A percentile compares a stretch with the other conserved stretches of the same genome.
Conservation (phyloP, 768 basidiomycete species). For the Termitomyces sp. region DNA sequence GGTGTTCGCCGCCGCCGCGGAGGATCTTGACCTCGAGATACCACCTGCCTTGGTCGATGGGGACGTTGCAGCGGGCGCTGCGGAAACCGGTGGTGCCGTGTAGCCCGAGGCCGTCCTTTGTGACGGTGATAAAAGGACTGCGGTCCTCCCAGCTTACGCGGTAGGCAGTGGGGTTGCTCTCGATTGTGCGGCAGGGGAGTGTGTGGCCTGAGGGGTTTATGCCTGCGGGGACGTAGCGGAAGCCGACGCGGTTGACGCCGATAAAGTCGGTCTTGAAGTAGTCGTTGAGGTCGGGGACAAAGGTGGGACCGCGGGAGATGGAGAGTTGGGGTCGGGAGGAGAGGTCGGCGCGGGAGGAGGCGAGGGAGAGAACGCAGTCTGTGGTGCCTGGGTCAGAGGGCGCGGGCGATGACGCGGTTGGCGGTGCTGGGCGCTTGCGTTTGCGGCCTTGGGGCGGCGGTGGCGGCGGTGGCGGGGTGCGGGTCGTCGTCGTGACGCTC, state of each 20-base stretch:
- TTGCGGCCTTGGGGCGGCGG: constrained; percentile 36
- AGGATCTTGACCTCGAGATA: constrained; percentile 88
- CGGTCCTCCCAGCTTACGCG: constrained; percentile 92
- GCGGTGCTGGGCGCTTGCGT: constrained; percentile 50
- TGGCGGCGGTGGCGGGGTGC: constrained; percentile 3
- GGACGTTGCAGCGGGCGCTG: constrained; percentile 85
- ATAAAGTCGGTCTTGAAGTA: constrained; percentile 67
- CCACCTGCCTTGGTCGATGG: constrained; percentile 86
- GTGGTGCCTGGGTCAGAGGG: constrained; percentile 47
- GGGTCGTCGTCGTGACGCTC: too few species aligned
- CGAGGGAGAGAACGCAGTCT: constrained; percentile 23
- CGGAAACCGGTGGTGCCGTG: constrained; percentile 87
- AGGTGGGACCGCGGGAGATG: constrained; percentile 69
- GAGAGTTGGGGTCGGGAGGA: constrained; percentile 64
- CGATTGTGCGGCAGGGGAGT: constrained; percentile 72
- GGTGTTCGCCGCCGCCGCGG: constrained; percentile 61
- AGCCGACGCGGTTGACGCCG: constrained; percentile 71
- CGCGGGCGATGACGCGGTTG: constrained; percentile 49
- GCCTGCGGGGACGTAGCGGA: constrained; percentile 77
- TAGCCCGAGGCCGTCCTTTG: constrained; percentile 71
- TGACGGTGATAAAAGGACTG: constrained; percentile 71
- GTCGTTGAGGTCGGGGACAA: constrained; percentile 50
- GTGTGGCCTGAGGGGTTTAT: constrained; percentile 53
- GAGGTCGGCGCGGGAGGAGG: constrained; percentile 48
- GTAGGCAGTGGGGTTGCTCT: constrained; percentile 62